Evolutionary conservation across 441 rosid species (phyloP), one percentile per base, ranked within the genome.

Genomic region (Gossypium trilobum): DNA sequence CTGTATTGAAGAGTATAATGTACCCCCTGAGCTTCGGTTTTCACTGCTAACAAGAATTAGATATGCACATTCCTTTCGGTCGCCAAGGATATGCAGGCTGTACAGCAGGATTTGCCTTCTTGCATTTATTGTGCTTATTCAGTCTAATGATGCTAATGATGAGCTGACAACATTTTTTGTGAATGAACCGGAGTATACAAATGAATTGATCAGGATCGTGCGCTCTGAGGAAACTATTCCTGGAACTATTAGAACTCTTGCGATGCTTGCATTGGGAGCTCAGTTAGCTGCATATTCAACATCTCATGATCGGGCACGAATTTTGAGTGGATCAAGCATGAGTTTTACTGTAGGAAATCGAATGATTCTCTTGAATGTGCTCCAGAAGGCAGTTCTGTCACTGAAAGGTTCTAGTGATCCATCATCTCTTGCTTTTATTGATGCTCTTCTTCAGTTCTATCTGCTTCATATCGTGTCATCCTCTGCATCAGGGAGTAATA

Each of bases 371-470:
- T 86, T 95, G 36, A 95, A 91, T 79, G 98, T 95, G 80, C 99
- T 95, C 78, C 99, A 95, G 83, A 95, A 86, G 85, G 96, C 97
- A 22, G 89, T 95, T 80, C 79, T 87, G 22, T 91, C 97, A 55
- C 78, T 95, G 81, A 91, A 89, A 75, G 83, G 77, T 76, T 87
- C 97, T 51, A 88, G 77, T 72, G 98, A 95, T 76, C 96, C 89
- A 50, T 83, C 99, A 61, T 90, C 96, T 61, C 86, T 95, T 77
- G 86, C 97, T 61, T 95, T 95, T 86, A 89, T 91, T 65, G 98
- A 95, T 84, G 98, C 99, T 36, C 92, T 95, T 73, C 95, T 95
- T 76, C 93, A 92, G 81, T 95, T 95, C 82, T 95, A 95, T 87
- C 80, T 92, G 84, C 98, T 95, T 67, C 97, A 95, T 77, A 90